phyloP scores from a whole-genome alignment of 176 grass and related monocot genomes.

The Dactylis glomerata region DNA sequence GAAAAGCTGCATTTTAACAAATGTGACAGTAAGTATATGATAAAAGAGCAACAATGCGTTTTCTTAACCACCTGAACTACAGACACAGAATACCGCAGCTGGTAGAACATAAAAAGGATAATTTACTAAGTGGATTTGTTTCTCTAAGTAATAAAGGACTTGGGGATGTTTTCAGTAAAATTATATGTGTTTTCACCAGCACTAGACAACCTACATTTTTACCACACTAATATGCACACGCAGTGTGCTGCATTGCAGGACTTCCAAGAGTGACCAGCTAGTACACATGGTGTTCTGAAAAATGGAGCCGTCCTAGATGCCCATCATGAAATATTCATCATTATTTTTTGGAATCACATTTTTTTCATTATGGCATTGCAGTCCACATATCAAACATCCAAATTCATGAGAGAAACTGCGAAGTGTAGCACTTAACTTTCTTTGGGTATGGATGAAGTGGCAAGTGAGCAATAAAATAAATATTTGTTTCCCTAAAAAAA shows the following conservation, averaged over 20 bases:
- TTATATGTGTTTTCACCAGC: neutral
- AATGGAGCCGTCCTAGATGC: neutral
- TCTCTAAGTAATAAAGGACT: neutral
- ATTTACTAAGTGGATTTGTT: neutral
- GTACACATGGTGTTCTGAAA: neutral
- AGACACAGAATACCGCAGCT: neutral
- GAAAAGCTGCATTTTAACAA: conserved; percentile 70
- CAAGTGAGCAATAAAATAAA: neutral
- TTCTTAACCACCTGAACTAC: neutral
- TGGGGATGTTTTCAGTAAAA: neutral
- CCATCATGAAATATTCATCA: neutral
- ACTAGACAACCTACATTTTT: neutral
- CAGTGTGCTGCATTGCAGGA: neutral
- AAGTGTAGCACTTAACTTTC: neutral
- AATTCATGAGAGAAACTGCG: neutral
- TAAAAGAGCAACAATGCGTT: neutral
- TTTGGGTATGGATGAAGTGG: neutral
- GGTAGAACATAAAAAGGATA: neutral
- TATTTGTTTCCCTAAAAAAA: neutral
- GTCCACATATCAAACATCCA: neutral
- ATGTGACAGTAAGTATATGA: neutral
- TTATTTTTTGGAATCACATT: neutral
- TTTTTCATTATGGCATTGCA: neutral
- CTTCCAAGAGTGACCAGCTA: neutral
- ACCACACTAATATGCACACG: neutral